A percentile compares a stretch with the other conserved stretches of the same genome.
These are phyloP conservation scores for Pyrenophora graminea DNA, from an alignment of 2,329 filamentous ascomycete genomes.

Conservation along the genomic window DNA sequence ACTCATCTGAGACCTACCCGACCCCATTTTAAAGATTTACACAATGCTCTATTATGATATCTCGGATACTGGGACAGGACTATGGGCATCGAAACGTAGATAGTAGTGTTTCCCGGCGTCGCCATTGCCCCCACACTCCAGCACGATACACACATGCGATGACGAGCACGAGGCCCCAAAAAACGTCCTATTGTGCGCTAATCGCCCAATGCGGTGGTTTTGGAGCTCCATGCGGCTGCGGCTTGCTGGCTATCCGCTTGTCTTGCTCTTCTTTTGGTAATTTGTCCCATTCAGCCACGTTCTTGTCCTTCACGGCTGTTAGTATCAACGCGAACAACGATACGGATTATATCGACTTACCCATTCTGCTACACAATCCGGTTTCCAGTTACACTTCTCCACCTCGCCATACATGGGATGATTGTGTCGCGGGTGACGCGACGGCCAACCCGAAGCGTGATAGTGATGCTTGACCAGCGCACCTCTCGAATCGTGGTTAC, in stretches of 20 bases:
- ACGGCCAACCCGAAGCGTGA: slow-evolving; percentile 74
- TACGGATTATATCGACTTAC: slow-evolving; percentile 18
- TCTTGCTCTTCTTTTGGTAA: slow-evolving; percentile 65
- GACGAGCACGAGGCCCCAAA: no score
- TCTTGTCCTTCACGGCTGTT: slow-evolving; percentile 53
- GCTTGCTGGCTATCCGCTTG: slow-evolving; percentile 50
- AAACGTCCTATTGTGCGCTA: no score
- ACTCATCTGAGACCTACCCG: no score
- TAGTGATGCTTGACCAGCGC: slow-evolving; percentile 76
- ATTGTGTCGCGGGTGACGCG: slow-evolving; percentile 66
- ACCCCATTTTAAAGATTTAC: no score
- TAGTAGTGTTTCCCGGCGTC: no score
- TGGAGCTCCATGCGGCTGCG: slow-evolving; percentile 9
- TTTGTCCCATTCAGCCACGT: slow-evolving; percentile 64
- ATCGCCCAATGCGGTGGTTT: not conserved
- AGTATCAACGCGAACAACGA: not conserved
- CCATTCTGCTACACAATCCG: slow-evolving; percentile 67
- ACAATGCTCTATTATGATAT: no score
- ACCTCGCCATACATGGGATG: slow-evolving; percentile 73
- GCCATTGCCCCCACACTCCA: no score
- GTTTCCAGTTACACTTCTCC: slow-evolving; percentile 71
- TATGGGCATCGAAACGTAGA: no score
- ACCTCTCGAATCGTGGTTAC: slow-evolving; percentile 67
- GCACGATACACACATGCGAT: no score
- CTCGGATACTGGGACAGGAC: no score